Evolutionary conservation across 495 filamentous ascomycete genomes (phyloP), one percentile per base, ranked within the genome.

Genomic region (Aspergillus bertholletiae): DNA sequence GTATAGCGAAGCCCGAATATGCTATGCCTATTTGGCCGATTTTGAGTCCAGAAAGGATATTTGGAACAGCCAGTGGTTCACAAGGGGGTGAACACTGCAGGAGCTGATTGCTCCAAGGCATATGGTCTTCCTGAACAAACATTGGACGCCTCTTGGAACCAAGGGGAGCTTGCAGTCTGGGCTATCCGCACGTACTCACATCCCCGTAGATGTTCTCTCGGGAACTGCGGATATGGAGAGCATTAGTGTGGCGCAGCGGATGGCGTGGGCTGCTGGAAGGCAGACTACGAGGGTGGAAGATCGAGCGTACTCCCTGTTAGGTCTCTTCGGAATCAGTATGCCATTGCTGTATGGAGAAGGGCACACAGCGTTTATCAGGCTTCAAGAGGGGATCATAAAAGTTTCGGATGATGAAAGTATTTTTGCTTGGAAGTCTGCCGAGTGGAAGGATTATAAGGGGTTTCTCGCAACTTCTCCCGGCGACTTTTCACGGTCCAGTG

Each of bases 1-100:
- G 65, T 73, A 74, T 49, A 39, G 53, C 18, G 23, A 63, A 12
- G 55, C 70, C 8, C 26, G 52, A 11, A 35, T 65, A 9, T 75
- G 68, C 53, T 73, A 68, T 44, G 67, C 61, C 39, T 75, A 65
- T 44, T 54, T 75, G 22, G 59, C 56, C 17, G 70, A 73, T 41
- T 59, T 71, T 22, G 30, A 15, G 20, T 21, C 18, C 1, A 18
- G 5, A 9, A 27, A 39, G n/a, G 12, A 23, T 39, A 20, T 7
- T 13, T 3, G 21, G 12, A 6, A 63, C n/a, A n/a, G 59, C 51
- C 39, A 55, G 2, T 77, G 74, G 72, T 71, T 71, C 12, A 69
- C 50, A 6, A 50, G 74, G 2, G 73, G 72, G 0, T 77, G 74
- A 73, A 74, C 72, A 12, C 51, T 74, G 1, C 72, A 76, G 20